Evolutionary conservation across 352 stramenopile genomes (phyloP), one percentile per base, ranked within the genome.

Genomic region (Peronospora destructor): DNA sequence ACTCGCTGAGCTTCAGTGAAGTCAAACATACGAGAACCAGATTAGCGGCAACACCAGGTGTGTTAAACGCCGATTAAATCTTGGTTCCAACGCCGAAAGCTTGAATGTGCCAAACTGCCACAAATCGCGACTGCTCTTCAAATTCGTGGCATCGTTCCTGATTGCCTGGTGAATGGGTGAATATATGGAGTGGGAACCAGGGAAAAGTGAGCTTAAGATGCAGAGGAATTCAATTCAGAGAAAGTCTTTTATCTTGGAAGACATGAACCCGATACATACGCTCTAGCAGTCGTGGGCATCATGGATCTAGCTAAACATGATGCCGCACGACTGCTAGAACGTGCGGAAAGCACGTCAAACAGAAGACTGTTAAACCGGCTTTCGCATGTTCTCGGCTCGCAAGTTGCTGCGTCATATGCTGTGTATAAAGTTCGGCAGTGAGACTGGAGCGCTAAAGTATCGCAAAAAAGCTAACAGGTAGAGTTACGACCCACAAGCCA

Each of bases 361-460:
- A 83, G 38, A 69, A 70, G 35, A 78, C 66, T 29, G 64, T 65
- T 32, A 75, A 88, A 47, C 73, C 73, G 29, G 75, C 59, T 2
- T 84, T 74, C 76, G 76, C 4, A 69, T 77, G 63, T 86, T 76
- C 40, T 49, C 66, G 3, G 76, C 76, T 3, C 59, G 71, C 7
- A 72, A 74, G 47, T 44, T 68, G 2, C 61, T 91, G 10, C 68
- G 73, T 7, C 40, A 59, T 9, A 66, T 83, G 49, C 46, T 68
- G 23, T 81, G 84, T 44, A 57, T 78, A 9, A 88, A 86, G 39
- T 86, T 84, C 33, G 61, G 86, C 32, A 40, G 50, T 7, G 36
- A 57, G 10, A 70, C 50, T 9, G 57, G 71, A 13, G 46, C 56
- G 6, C 40, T 74, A 6, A 60, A 59, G 40, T 91, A 88, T 37